Evolutionary conservation across 257 asterid genomes (phyloP), one percentile per base, ranked within the genome.

Genomic region (Capsicum baccatum): DNA sequence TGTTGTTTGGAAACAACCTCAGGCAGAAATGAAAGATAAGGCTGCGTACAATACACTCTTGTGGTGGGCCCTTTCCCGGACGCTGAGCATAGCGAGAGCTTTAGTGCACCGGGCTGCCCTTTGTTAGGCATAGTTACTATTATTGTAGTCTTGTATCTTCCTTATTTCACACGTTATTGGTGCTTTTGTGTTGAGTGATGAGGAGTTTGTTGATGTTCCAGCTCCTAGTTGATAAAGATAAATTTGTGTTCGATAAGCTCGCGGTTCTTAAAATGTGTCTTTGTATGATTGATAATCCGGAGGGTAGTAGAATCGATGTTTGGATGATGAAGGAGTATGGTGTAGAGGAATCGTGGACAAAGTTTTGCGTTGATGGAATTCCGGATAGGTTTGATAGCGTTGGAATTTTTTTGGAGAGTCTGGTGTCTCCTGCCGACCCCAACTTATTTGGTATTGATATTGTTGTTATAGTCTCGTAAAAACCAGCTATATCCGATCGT

Each of bases 241-340:
- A 59, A 35, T 88, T 88, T 59, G 83, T 86, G 82, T 88, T 86
- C 63, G 56, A 79, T 17, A 79, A 60, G 50, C 90, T 89, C 26
- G 84, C 74, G 83, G 87, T 55, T 84, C 87, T 90, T 88, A 84
- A 82, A 8, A 92, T 90, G 0, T 88, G 93, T 79, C 91, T 92
- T 78, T 90, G 92, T 73, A 63, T 92, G 88, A 62, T 84, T 39
- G 87, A 85, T 62, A 69, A 64, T 81, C 10, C 39, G 6, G 11
- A 48, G 8, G 7, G 26, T 6, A 80, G 35, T 5, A 42, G 16
- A 54, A 48, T 66, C 50, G 88, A 87, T 81, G 79, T 89, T 85
- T 91, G 91, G 92, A 39, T 87, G 35, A 89, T 91, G 92, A 87
- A 88, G 69, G 88, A 88, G 56, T 91, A 89, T 67, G 89, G 91